phyloP scores from a whole-genome alignment of 192 early-diverging fungal genomes.

The Backusella liffmaniae region DNA sequence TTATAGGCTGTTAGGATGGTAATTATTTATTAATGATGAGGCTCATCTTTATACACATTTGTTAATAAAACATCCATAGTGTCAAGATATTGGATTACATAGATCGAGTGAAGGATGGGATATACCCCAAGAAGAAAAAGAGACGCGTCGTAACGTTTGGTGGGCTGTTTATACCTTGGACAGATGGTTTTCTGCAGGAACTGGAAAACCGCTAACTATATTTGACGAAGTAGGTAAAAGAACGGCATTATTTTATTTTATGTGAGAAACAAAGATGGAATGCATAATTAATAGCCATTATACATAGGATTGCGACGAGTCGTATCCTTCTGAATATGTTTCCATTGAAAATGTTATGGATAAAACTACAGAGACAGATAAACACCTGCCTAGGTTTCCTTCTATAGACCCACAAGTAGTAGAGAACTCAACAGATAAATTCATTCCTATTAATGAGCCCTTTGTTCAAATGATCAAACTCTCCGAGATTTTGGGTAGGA shows the following conservation, averaged over 20 bases:
- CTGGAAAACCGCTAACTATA: slow-evolving; percentile 11
- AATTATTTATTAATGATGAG: background rate
- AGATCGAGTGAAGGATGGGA: background rate
- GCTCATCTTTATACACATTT: background rate
- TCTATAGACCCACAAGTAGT: background rate
- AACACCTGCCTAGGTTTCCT: slow-evolving; percentile 2
- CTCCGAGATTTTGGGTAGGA: slow-evolving; percentile 28
- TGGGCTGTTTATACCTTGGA: slow-evolving; percentile 13
- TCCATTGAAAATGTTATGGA: slow-evolving; percentile 24
- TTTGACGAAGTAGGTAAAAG: slow-evolving; percentile 14
- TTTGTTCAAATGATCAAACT: slow-evolving; percentile 31
- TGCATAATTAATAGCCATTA: background rate
- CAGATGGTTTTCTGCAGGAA: slow-evolving; percentile 19
- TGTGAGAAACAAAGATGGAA: background rate
- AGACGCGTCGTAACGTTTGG: slow-evolving; percentile 12
- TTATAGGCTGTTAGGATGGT: slow-evolving; percentile 13
- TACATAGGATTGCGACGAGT: slow-evolving; percentile 28
- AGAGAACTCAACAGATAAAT: background rate
- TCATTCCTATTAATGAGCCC: slow-evolving; percentile 16
- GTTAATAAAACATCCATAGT: background rate
- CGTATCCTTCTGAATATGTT: slow-evolving; percentile 21
- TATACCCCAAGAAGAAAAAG: slow-evolving; percentile 9
- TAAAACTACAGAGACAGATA: slow-evolving; percentile 10
- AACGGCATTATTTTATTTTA: background rate
- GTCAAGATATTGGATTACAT: slow-evolving; percentile 24